phyloP scores from a whole-genome alignment of 2,329 filamentous ascomycete species.

The Drechslera avenae region DNA sequence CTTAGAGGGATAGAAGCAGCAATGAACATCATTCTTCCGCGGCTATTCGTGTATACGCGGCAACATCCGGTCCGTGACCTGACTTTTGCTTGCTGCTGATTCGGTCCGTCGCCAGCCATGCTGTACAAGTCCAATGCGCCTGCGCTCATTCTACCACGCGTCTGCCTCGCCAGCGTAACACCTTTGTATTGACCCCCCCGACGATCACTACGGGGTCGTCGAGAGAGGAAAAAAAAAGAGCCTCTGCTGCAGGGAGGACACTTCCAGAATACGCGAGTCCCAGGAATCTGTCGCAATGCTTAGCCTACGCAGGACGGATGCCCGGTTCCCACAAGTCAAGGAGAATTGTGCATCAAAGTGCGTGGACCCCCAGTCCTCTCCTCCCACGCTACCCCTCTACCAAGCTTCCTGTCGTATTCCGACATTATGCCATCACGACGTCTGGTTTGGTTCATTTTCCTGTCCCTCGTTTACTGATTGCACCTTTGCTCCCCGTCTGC shows the following conservation, averaged over 20 bases:
- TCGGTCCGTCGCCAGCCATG: constrained; percentile 4
- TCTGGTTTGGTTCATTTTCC: neutral
- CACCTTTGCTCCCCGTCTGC: constrained; percentile 6
- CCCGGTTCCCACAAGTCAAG: too few relatives aligned
- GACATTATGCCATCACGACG: neutral
- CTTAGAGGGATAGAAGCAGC: neutral
- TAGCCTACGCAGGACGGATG: too few relatives aligned
- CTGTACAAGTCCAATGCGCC: too few relatives aligned
- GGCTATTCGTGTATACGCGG: constrained; percentile 1
- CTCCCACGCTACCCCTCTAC: neutral
- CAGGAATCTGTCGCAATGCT: too few relatives aligned
- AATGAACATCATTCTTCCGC: constrained; percentile 7
- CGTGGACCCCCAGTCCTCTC: neutral
- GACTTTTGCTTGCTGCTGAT: constrained; percentile 5
- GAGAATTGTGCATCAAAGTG: too few relatives aligned
- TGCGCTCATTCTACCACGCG: constrained; percentile 3
- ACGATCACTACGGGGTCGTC: constrained; percentile 11
- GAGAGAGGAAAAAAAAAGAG: too few relatives aligned
- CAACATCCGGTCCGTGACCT: neutral
- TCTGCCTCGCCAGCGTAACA: constrained; percentile 7
- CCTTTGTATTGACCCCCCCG: constrained; percentile 1
- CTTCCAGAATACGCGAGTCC: too few relatives aligned
- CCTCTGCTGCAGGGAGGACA: too few relatives aligned
- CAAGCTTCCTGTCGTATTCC: constrained; percentile 1
- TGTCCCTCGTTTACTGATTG: constrained; percentile 5